Conservation (phyloP, 1,284 basidiomycete genomes). For the Exobasidium cylindrosporum region DNA sequence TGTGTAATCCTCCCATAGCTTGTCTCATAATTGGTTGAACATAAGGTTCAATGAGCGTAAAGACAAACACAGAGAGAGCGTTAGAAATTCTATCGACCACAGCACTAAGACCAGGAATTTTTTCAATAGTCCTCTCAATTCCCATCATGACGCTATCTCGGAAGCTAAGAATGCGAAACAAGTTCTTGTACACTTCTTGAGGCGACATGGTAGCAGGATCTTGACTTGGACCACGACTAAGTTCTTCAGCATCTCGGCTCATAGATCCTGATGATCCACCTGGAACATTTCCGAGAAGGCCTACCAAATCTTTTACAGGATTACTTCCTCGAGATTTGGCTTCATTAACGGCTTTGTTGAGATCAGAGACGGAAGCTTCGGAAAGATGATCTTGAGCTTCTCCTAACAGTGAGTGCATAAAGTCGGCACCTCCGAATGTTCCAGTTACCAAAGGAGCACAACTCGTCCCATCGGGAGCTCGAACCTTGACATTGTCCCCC, state of each 20-base stretch:
- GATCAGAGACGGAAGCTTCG: constrained; percentile 82
- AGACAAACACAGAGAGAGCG: constrained; percentile 55
- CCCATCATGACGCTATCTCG: constrained; percentile 77
- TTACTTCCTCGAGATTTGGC: constrained; percentile 52
- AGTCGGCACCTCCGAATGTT: constrained; percentile 83
- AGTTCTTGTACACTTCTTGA: constrained; percentile 71
- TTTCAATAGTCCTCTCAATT: constrained; percentile 75
- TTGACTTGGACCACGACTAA: constrained; percentile 55
- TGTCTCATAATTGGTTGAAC: constrained; percentile 44
- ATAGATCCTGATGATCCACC: constrained; percentile 20
- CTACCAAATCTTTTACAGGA: constrained; percentile 37
- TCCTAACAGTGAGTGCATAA: constrained; percentile 61
- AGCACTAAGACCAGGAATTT: constrained; percentile 63
- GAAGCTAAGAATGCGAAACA: constrained; percentile 67
- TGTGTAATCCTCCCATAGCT: constrained; percentile 51
- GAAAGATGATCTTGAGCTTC: constrained; percentile 62
- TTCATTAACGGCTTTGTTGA: constrained; percentile 73
- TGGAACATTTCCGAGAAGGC: constrained; percentile 62
- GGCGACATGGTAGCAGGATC: constrained; percentile 70
- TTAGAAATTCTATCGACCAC: constrained; percentile 80
- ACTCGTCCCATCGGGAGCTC: constrained; percentile 71
- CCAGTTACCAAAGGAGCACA: constrained; percentile 84
- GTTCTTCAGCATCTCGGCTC: constrained; percentile 40
- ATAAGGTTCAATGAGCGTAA: constrained; percentile 56
- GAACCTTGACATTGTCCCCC: constrained; percentile 72